Conservation (phyloP, 495 filamentous ascomycete genomes). For the Elaphomyces granulatus region DNA sequence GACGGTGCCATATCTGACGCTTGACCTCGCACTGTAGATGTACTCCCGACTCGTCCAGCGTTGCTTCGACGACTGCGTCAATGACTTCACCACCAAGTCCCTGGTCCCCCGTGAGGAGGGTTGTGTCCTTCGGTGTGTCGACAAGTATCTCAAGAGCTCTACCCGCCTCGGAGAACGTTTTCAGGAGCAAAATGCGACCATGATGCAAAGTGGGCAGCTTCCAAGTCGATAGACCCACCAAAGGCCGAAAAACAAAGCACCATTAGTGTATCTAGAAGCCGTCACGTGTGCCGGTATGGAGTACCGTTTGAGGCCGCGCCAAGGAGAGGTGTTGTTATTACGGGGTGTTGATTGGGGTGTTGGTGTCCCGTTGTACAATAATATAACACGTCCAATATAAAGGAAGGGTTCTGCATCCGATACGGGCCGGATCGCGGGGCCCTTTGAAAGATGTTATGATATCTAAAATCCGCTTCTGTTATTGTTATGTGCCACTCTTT, state of each 20-base stretch:
- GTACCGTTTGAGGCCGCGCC: no score
- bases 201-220: slow-evolving; percentile 56
- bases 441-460: no score
- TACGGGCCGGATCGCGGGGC: no score
- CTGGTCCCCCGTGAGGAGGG: slow-evolving; percentile 71
- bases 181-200: slow-evolving; percentile 82
- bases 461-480: no score
- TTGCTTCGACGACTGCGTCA: slow-evolving; percentile 95
- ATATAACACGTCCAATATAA: no score
- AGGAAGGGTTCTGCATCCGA: no score
- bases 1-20: background rate
- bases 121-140: slow-evolving; percentile 84
- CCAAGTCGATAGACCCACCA: slow-evolving; percentile 26
- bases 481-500: no score
- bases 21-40: slow-evolving; percentile 43
- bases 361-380: no score
- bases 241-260: background rate
- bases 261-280: background rate
- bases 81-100: slow-evolving; percentile 96
- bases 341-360: no score
- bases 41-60: slow-evolving; percentile 90
- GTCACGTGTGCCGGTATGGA: background rate
- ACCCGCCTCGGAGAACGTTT: slow-evolving; percentile 81
- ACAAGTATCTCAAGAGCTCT: slow-evolving; percentile 82
- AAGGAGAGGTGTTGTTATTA: no score